Evolutionary conservation across 352 stramenopile genomes (phyloP).

Genomic region (Globisporangium acanthophoron): DNA sequence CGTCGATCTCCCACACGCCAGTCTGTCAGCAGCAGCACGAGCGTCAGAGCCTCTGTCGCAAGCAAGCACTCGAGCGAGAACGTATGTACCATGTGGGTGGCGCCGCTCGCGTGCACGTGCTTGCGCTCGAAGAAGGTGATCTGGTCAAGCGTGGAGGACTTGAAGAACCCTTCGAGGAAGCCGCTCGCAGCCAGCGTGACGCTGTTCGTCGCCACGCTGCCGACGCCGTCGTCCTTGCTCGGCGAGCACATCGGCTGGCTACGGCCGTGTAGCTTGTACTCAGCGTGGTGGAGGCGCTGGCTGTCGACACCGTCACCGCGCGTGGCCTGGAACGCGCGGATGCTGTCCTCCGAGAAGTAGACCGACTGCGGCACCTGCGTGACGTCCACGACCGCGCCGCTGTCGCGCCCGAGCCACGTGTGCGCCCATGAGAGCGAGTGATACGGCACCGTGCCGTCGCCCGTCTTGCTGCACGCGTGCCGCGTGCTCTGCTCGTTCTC

Average conservation of each 20-base stretch:
- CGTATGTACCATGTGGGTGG: slow-evolving; percentile 21
- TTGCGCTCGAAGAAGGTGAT: slow-evolving; percentile 77
- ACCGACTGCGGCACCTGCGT: slow-evolving; percentile 69
- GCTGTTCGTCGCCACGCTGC: slow-evolving; percentile 8
- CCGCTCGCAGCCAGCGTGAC: neutral
- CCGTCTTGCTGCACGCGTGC: slow-evolving; percentile 61
- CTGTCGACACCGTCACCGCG: slow-evolving; percentile 15
- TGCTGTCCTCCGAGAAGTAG: slow-evolving; percentile 60
- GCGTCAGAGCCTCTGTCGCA: neutral
- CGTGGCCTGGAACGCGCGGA: slow-evolving; percentile 39
- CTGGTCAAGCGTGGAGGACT: slow-evolving; percentile 35
- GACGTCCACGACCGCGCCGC: slow-evolving; percentile 42
- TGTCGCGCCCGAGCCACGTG: slow-evolving; percentile 51
- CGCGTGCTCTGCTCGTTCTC: slow-evolving; percentile 39
- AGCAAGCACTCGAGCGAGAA: neutral
- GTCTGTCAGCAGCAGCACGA: slow-evolving; percentile 27
- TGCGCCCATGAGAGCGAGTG: slow-evolving; percentile 78
- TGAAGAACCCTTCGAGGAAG: slow-evolving; percentile 70
- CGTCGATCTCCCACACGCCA: slow-evolving; percentile 79
- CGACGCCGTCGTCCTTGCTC: slow-evolving; percentile 1
- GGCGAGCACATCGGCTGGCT: slow-evolving; percentile 37
- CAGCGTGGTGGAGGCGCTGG: slow-evolving; percentile 37
- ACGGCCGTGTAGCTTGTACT: slow-evolving; percentile 44
- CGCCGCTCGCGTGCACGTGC: slow-evolving; percentile 18
- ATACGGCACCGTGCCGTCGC: slow-evolving; percentile 70